phyloP scores from a whole-genome alignment of 2,329 filamentous ascomycete species.

The Fusarium sp. region DNA sequence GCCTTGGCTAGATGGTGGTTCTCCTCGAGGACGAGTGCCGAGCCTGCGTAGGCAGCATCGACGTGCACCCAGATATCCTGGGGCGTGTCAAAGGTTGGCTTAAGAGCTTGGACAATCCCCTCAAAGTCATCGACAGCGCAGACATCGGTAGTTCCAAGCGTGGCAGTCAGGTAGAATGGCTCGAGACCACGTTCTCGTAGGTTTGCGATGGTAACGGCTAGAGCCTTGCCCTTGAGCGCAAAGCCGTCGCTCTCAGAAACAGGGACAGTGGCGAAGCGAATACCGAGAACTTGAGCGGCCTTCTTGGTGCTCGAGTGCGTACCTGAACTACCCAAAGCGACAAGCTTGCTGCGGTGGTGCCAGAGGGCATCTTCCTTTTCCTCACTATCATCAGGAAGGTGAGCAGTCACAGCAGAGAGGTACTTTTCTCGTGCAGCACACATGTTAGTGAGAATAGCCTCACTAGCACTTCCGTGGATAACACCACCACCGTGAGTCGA shows the following conservation, averaged over 20 bases:
- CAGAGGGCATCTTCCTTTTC: conserved; percentile 78
- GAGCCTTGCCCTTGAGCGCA: conserved; percentile 73
- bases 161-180: conserved; percentile 88
- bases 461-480: conserved; percentile 92
- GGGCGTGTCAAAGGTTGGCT: conserved; percentile 44
- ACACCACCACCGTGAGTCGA: conserved; percentile 84
- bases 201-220: conserved; percentile 72
- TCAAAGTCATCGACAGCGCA: conserved; percentile 88
- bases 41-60: conserved; percentile 92
- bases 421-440: conserved; percentile 88
- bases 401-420: conserved; percentile 69
- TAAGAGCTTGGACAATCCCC: conserved; percentile 69
- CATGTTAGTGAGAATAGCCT: conserved; percentile 88
- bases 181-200: conserved; percentile 77
- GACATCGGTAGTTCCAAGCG: conserved; percentile 87
- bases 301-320: conserved; percentile 89
- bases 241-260: conserved; percentile 73
- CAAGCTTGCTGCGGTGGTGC: conserved; percentile 66
- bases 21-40: conserved; percentile 84
- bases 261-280: conserved; percentile 79
- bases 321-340: conserved; percentile 83
- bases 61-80: conserved; percentile 88
- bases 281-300: conserved; percentile 85
- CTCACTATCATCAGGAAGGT: conserved; percentile 62
- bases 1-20: conserved; percentile 75